phyloP scores from a whole-genome alignment of 1,284 basidiomycete species.

The Apiotrichum montevideense region DNA sequence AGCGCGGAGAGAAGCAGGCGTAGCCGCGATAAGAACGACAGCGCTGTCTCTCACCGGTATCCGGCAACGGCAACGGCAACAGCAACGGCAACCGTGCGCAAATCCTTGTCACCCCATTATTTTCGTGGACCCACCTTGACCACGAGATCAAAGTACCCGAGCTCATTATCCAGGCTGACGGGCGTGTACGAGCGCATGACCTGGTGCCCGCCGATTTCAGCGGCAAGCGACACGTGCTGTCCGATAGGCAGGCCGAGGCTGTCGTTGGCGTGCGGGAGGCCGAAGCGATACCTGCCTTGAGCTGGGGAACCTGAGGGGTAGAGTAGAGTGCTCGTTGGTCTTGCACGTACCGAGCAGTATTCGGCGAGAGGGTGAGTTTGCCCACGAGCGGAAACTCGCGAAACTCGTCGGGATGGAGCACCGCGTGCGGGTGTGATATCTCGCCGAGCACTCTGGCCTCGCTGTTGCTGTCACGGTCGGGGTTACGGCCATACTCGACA shows the following conservation, averaged over 20 bases:
- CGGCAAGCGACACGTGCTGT: slow-evolving; percentile 88
- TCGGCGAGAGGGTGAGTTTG: background rate
- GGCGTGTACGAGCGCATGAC: slow-evolving; percentile 92
- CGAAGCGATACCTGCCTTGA: slow-evolving; percentile 74
- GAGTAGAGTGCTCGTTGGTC: background rate
- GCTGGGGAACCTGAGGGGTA: background rate
- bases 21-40: too few species aligned
- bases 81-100: too few species aligned
- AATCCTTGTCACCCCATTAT: too few species aligned
- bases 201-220: slow-evolving; percentile 84
- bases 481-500: background rate
- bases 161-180: slow-evolving; percentile 83
- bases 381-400: too few species aligned
- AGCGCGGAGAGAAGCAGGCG: too few species aligned
- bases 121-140: slow-evolving; percentile 65
- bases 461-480: too few species aligned
- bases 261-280: slow-evolving; percentile 64
- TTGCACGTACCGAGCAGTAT: background rate
- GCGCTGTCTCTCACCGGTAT: too few species aligned
- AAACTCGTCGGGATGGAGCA: too few species aligned
- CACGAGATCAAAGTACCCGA: slow-evolving; percentile 89
- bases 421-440: too few species aligned
- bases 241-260: slow-evolving; percentile 90
- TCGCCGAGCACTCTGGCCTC: too few species aligned
- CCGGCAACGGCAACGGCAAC: too few species aligned